phyloP scores from a whole-genome alignment of 768 basidiomycete genomes.

The Suillus occidentalis region DNA sequence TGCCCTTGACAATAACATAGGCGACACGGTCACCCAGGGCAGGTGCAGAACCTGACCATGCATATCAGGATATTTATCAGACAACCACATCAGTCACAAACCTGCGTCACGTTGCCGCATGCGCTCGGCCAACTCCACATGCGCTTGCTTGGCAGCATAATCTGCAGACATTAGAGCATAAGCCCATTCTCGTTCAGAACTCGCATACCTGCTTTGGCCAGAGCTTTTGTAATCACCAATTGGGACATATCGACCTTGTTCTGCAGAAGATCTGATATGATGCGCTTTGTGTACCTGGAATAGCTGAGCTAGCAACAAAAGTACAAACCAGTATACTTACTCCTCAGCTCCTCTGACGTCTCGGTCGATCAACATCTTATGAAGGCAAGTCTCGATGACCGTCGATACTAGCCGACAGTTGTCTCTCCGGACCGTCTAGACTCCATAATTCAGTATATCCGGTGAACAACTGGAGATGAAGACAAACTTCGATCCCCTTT shows the following conservation, averaged over 20 bases:
- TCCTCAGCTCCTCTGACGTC: slow-evolving; percentile 93
- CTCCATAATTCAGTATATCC: neutral
- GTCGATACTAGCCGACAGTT: slow-evolving; percentile 98
- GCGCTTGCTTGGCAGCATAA: slow-evolving; percentile 93
- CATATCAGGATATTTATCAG: neutral
- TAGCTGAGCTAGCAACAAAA: slow-evolving; percentile 14
- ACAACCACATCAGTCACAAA: slow-evolving; percentile 23
- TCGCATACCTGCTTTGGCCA: slow-evolving; percentile 76
- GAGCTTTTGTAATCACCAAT: slow-evolving; percentile 96
- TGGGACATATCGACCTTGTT: slow-evolving; percentile 99
- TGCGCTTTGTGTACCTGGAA: slow-evolving; percentile 88
- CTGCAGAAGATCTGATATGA: slow-evolving; percentile 90
- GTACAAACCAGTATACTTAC: slow-evolving; percentile 43
- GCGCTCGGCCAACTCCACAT: slow-evolving; percentile 91
- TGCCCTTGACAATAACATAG: slow-evolving; percentile 96
- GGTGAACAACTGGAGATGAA: neutral
- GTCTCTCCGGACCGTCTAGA: slow-evolving; percentile 93
- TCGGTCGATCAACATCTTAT: slow-evolving; percentile 95
- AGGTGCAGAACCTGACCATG: slow-evolving; percentile 79
- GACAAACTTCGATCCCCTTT: slow-evolving; percentile 92
- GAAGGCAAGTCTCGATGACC: slow-evolving; percentile 95
- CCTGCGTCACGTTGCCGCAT: slow-evolving; percentile 97
- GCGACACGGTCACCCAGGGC: slow-evolving; percentile 98
- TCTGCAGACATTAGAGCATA: slow-evolving; percentile 46
- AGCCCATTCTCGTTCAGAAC: neutral